These are phyloP conservation scores for Ogataea glucozyma DNA, from an alignment of 805 yeast species.

Conservation along the genomic window DNA sequence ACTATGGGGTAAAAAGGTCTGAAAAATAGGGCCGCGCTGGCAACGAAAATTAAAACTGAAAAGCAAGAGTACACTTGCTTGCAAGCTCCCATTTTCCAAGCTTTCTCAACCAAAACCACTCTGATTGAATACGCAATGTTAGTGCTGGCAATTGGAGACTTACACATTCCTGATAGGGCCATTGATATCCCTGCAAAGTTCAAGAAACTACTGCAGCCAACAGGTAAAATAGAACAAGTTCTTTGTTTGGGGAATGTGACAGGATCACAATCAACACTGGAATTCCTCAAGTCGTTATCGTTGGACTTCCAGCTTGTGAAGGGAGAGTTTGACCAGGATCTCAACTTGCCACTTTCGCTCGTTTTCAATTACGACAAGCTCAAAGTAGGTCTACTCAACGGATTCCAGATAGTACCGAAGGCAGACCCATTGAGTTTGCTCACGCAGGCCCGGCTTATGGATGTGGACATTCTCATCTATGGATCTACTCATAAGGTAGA, in stretches of 20 bases:
- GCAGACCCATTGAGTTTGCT: conserved; percentile 84
- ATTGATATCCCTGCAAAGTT: conserved; percentile 64
- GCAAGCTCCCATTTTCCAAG: too few relatives aligned
- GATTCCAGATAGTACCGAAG: conserved; percentile 80
- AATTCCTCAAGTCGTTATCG: conserved; percentile 66
- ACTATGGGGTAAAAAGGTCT: conserved; percentile 5
- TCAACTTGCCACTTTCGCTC: conserved; percentile 57
- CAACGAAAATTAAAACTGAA: conserved; percentile 1
- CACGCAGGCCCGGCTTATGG: conserved; percentile 83
- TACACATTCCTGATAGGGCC: conserved; percentile 87
- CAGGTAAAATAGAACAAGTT: conserved; percentile 80
- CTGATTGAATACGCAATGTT: conserved; percentile 49
- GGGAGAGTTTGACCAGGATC: conserved; percentile 74
- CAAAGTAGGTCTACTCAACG: conserved; percentile 82
- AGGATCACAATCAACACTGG: conserved; percentile 59
- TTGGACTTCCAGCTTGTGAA: conserved; percentile 73
- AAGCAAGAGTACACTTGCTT: background rate
- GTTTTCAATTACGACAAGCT: conserved; percentile 70
- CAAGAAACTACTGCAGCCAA: conserved; percentile 70
- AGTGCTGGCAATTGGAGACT: conserved; percentile 81
- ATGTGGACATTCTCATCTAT: conserved; percentile 87
- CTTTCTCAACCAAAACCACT: background rate
- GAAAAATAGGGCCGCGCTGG: conserved; percentile 3
- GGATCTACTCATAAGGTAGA: conserved; percentile 94
- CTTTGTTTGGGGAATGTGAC: conserved; percentile 83